These are phyloP conservation scores for Serendipita indica DNA, from an alignment of 768 basidiomycete genomes.

Conservation along the genomic window DNA sequence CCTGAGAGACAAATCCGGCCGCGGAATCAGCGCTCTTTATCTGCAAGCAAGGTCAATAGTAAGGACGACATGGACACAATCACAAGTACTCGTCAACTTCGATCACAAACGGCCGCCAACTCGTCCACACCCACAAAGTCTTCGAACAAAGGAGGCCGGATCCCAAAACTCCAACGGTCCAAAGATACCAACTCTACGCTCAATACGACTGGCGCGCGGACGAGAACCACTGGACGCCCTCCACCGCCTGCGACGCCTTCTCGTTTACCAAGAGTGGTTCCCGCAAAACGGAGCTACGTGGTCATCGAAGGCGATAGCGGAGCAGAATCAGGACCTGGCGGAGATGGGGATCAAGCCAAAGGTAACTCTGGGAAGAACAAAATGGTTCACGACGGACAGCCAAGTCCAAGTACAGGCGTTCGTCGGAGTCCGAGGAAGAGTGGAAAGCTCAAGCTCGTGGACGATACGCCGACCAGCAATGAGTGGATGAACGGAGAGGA, in stretches of 20 bases:
- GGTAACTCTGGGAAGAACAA: constrained; percentile 37
- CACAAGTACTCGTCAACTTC: background rate
- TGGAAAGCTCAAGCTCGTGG: constrained; percentile 7
- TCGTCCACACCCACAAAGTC: background rate
- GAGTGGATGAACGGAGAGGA: constrained; percentile 65
- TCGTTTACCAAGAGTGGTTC: constrained; percentile 55
- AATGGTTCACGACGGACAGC: constrained; percentile 17
- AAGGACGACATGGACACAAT: background rate
- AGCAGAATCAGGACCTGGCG: constrained; percentile 17
- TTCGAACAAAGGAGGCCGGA: background rate
- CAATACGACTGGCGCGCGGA: constrained; percentile 21
- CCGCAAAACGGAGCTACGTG: constrained; percentile 33
- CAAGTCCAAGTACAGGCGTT: background rate
- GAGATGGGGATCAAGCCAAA: constrained; percentile 25
- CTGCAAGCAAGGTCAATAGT: constrained; percentile 1
- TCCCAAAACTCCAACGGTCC: background rate
- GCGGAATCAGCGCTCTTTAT: constrained; percentile 15
- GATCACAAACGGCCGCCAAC: background rate
- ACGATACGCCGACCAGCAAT: constrained; percentile 26
- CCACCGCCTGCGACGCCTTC: constrained; percentile 53
- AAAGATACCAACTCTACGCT: background rate
- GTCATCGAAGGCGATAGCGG: constrained; percentile 8
- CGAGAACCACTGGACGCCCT: constrained; percentile 31
- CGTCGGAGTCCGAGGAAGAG: constrained; percentile 7
- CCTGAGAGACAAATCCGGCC: constrained; percentile 26